Base-by-base conservation (phyloP, 2,329 filamentous ascomycete species). In the Fusarium secorum region DNA sequence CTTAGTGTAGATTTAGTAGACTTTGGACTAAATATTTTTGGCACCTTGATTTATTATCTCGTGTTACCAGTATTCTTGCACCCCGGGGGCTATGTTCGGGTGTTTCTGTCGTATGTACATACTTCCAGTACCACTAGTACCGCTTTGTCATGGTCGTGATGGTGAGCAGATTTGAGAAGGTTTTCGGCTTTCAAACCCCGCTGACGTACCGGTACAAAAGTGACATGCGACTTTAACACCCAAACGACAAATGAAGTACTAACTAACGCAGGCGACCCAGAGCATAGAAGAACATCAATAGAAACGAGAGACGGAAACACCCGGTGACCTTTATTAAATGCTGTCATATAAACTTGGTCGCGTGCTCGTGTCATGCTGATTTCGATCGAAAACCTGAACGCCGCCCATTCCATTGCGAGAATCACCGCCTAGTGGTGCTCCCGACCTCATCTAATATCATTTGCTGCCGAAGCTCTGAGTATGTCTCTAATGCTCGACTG, bases 111-210 rank as follows among this genome's bases (percentile, higher is more conserved):
- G 55, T n/a, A 36, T 18, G 24, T 20, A 28, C 13, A 24, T 24
- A 24, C 20, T 32, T 11, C 18, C 11, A 39, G 24, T 26, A 22
- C 30, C 52, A 32, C 63, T 66, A 66, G 57, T 30, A 66, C 64
- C 33, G 36, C 20, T 67, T 67, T 35, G 63, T 64, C 22, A 45
- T 67, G 48, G 64, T 32, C 36, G 8, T 20, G 36, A 41, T 49
- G 44, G 48, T 85, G 85, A 84, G 85, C 80, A 80, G 71, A 68
- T 86, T 86, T 86, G 85, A 86, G 85, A 83, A 85, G 78, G 81
- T 86, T 86, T 85, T 77, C 74, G 60, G 56, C 11, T 76, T 54
- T 44, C 48, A 22, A 49, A 60, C 52, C 45, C 44, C 18, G 22
- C 18, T 13, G 18, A 78, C 30, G 82, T 83, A 83, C 76, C 62